Conservation (phyloP, 306 rosid species). For the Abrus pulchellus region DNA sequence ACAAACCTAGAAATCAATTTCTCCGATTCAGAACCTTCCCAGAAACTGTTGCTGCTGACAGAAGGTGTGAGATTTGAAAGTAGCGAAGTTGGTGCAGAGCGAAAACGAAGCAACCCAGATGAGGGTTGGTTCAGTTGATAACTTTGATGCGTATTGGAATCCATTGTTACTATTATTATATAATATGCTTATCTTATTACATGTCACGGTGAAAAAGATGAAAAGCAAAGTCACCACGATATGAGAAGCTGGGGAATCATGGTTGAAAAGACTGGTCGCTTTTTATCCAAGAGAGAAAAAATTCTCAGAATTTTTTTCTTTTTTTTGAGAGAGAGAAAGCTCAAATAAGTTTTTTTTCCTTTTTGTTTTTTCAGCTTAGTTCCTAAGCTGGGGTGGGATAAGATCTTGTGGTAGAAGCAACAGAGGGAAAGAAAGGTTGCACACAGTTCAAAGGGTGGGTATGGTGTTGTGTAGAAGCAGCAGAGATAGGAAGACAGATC, state of each 20-base stretch:
- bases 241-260: constrained; percentile 49
- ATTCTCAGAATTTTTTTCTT: constrained; percentile 45
- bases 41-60: background rate
- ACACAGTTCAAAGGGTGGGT: constrained; percentile 44
- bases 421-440: constrained; percentile 43
- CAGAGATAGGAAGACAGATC: constrained; percentile 46
- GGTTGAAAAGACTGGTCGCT: constrained; percentile 47
- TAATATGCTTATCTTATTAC: background rate
- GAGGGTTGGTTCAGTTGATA: constrained; percentile 56
- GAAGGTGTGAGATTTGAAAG: constrained; percentile 53
- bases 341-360: background rate
- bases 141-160: constrained; percentile 60
- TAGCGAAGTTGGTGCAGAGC: constrained; percentile 84
- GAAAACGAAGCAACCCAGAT: constrained; percentile 81
- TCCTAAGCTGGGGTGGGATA: constrained; percentile 80
- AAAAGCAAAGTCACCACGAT: constrained; percentile 39
- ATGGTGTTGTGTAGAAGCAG: constrained; percentile 25
- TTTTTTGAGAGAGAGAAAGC: background rate
- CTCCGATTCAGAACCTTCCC: constrained; percentile 55
- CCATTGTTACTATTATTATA: constrained; percentile 57
- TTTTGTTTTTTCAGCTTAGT: constrained; percentile 64
- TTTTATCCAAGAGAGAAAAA: constrained; percentile 49
- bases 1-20: constrained; percentile 62
- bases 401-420: constrained; percentile 90
- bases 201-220: constrained; percentile 38